Evolutionary conservation across 2,329 filamentous ascomycete species (phyloP).

Genomic region (Aureobasidium sp.): DNA sequence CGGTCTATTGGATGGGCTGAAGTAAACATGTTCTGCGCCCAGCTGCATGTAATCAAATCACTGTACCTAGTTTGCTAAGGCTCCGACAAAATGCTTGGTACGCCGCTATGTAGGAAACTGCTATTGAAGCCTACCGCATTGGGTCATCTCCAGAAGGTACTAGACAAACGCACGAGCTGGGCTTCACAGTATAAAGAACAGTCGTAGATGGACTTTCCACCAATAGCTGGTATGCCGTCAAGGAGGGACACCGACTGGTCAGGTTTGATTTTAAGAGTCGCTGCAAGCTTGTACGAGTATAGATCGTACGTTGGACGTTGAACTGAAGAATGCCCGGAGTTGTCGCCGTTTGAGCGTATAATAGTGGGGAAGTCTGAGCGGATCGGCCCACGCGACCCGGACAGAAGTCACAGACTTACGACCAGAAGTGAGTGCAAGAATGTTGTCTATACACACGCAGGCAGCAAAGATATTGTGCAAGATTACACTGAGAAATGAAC

Average conservation of each 20-base stretch:
- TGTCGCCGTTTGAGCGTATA: too few relatives aligned
- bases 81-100: not conserved
- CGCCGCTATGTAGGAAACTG: not conserved
- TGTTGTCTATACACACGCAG: not conserved
- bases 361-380: too few relatives aligned
- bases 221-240: too few relatives aligned
- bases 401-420: too few relatives aligned
- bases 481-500: not conserved
- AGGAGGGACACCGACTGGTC: too few relatives aligned
- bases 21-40: not conserved
- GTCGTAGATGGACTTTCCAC: not conserved
- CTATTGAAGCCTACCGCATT: not conserved
- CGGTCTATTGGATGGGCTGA: not conserved
- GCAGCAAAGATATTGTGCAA: not conserved
- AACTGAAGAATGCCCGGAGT: too few relatives aligned
- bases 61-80: not conserved
- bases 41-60: not conserved
- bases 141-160: not conserved
- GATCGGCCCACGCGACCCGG: too few relatives aligned
- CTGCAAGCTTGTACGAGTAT: too few relatives aligned
- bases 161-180: not conserved
- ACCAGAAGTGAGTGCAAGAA: not conserved
- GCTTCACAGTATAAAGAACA: too few relatives aligned
- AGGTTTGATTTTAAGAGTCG: too few relatives aligned
- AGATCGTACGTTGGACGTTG: too few relatives aligned